Base-by-base conservation (phyloP, 306 rosid species). In the Astragalus membranaceus region DNA sequence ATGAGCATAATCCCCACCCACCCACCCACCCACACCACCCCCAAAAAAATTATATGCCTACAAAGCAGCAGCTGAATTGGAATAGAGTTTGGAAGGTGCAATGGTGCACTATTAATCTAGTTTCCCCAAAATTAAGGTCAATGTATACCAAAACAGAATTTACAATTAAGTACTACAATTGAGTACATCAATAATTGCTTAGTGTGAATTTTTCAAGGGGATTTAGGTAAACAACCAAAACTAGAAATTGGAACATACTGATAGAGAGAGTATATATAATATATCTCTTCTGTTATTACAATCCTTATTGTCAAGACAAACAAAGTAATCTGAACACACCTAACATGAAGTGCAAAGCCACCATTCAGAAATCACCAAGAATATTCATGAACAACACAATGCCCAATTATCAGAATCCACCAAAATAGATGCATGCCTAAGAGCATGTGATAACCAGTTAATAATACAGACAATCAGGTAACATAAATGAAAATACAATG, bases 291-390 rank as follows among this genome's bases (percentile, higher is more conserved):
- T 13, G 72, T 84, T 81, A 86, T 86, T 84, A 51, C 58, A 60
- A 54, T 73, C 56, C 62, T 51, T 57, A 17, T 65, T 17, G 69
- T 65, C 69, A 63, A 64, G 44, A 72, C 39, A 46, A 2, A 13
- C 16, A 56, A 79, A 33, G 63, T 13, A 51, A 61, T 58, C 64
- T 2, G 13, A 49, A 36, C 63, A 48, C 53, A 10, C 69, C 35
- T 14, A 36, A 54, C 41, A 37, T 23, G 20, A 70, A 17, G 53
- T 17, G 75, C 67, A 69, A 71, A 53, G 64, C 70, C 41, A 8
- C 54, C 70, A 54, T 80, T 64, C 67, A 59, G 46, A 81, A 76
- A 37, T 87, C 85, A 84, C 82, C 87, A 82, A 58, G 56, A 85
- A 78, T 66, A 69, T 10, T 33, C 14, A 66, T 10, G 10, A 73